These are phyloP conservation scores for Panaeolus cyanescens DNA, from an alignment of 768 basidiomycete genomes.

Conservation along the genomic window DNA sequence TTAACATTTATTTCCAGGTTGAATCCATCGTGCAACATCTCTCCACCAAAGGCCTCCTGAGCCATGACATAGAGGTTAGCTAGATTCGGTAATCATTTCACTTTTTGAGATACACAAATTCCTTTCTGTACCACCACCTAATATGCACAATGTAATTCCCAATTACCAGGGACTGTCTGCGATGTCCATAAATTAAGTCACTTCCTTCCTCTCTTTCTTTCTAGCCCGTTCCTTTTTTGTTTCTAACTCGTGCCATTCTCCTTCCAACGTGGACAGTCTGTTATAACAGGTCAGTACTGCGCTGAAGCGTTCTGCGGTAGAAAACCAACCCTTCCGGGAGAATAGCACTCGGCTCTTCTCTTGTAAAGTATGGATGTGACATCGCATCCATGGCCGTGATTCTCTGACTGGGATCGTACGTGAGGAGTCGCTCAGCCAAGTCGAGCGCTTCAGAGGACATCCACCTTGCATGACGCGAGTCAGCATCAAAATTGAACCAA, in stretches of 20 bases:
- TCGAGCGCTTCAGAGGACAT: constrained; percentile 85
- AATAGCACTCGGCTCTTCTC: constrained; percentile 74
- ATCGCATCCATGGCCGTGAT: constrained; percentile 82
- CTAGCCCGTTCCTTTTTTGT: constrained; percentile 89
- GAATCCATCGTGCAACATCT: constrained; percentile 87
- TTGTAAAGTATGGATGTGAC: constrained; percentile 78
- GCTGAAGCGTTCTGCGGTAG: constrained; percentile 6
- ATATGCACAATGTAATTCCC: constrained; percentile 3
- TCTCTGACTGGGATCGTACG: constrained; percentile 79
- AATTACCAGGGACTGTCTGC: constrained; percentile 19
- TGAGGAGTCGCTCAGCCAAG: constrained; percentile 79
- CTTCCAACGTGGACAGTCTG: constrained; percentile 79
- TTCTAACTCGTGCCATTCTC: constrained; percentile 98
- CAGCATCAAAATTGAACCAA: background rate
- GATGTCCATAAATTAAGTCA: constrained; percentile 31
- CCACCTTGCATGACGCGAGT: constrained; percentile 59
- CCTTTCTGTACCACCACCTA: constrained; percentile 4
- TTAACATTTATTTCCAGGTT: constrained; percentile 47
- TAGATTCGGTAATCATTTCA: constrained; percentile 8
- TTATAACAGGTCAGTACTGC: background rate
- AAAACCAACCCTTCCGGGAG: constrained; percentile 75
- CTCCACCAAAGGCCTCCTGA: constrained; percentile 68
- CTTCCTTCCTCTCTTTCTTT: constrained; percentile 59
- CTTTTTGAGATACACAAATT: background rate
- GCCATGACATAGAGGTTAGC: constrained; percentile 27